These are phyloP conservation scores for Pyrenula aspistea DNA, from an alignment of 495 filamentous ascomycete genomes.

Conservation along the genomic window DNA sequence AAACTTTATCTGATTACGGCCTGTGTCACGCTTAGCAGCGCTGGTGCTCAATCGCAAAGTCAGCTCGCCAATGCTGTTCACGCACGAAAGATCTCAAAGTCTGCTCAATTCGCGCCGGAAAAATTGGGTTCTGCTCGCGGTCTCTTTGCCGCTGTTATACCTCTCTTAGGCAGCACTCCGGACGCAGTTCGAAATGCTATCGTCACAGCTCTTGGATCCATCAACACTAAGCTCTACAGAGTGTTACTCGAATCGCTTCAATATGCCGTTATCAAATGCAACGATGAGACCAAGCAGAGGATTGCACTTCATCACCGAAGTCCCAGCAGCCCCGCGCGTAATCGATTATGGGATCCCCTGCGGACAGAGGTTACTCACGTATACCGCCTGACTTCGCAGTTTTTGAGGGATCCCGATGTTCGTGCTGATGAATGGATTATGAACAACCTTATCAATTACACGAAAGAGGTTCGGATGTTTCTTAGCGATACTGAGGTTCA, in stretches of 20 bases:
- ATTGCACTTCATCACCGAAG: slow-evolving; percentile 65
- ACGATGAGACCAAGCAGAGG: slow-evolving; percentile 78
- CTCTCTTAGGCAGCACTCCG: slow-evolving; percentile 65
- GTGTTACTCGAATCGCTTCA: slow-evolving; percentile 85
- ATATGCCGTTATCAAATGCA: slow-evolving; percentile 65
- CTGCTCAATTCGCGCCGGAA: slow-evolving; percentile 52
- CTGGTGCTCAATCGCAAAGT: slow-evolving; percentile 53
- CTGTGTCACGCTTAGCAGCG: slow-evolving; percentile 84
- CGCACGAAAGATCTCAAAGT: slow-evolving; percentile 70
- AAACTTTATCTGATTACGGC: slow-evolving; percentile 97
- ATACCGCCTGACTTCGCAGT: slow-evolving; percentile 87
- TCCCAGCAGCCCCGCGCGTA: slow-evolving; percentile 62
- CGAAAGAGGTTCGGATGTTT: slow-evolving; percentile 86
- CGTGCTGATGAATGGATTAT: slow-evolving; percentile 89
- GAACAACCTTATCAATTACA: slow-evolving; percentile 77
- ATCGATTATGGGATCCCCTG: slow-evolving; percentile 68
- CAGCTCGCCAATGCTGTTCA: slow-evolving; percentile 59
- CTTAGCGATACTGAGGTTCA: slow-evolving; percentile 89
- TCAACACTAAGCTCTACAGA: slow-evolving; percentile 91
- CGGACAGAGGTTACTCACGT: slow-evolving; percentile 93
- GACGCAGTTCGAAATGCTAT: slow-evolving; percentile 75
- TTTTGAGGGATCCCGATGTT: slow-evolving; percentile 65
- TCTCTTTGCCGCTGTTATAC: slow-evolving; percentile 83
- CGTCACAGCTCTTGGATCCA: slow-evolving; percentile 84
- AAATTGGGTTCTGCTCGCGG: slow-evolving; percentile 80